Evolutionary conservation across 2,329 filamentous ascomycete genomes (phyloP), one percentile per base, ranked within the genome.

Genomic region (Phyllosticta citrichinensis): DNA sequence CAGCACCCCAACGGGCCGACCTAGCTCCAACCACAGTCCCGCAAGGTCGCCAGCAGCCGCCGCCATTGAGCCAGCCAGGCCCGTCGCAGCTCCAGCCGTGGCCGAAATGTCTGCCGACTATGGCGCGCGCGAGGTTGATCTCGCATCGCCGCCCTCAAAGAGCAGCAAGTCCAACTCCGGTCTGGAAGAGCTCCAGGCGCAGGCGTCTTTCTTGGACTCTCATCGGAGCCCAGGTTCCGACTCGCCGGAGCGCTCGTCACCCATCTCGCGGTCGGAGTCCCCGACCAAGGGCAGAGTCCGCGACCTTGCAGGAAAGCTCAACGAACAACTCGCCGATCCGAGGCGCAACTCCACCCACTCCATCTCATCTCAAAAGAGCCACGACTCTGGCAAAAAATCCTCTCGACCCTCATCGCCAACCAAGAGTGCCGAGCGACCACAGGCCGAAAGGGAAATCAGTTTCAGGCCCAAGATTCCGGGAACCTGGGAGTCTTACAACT

Each of bases 41-140:
- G 84, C 83, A n/a, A 80, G 81, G 55, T 81, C 78, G 33, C 83
- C 84, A 3, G 75, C n/a, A n/a, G n/a, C n/a, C n/a, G n/a, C n/a
- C n/a, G n/a, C 77, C 22, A 67, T 87, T 35, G 78, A 78, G 53
- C 73, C 77, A 9, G 74, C 73, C 20, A 74, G 72, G 57, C 70
- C 75, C 19, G 64, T 76, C 9, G 76, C 76, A n/a, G 75, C 74
- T 52, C 77, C 77, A 35, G 76, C 79, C 59, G 69, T 76, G 52
- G 81, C 75, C 47, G 73, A 78, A 40, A 62, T 79, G 60, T 66
- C 69, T 14, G 59, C 67, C 22, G 65, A 67, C 14, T 73, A 71
- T 61, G 66, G 71, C 58, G 65, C 66, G 12, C 69, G 73, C 47
- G 73, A 75, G 64, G 70, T 70, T 24, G 73, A 75, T 52, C 69